Evolutionary conservation across 495 filamentous ascomycete genomes (phyloP).

Genomic region (Xylaria bambusicola): DNA sequence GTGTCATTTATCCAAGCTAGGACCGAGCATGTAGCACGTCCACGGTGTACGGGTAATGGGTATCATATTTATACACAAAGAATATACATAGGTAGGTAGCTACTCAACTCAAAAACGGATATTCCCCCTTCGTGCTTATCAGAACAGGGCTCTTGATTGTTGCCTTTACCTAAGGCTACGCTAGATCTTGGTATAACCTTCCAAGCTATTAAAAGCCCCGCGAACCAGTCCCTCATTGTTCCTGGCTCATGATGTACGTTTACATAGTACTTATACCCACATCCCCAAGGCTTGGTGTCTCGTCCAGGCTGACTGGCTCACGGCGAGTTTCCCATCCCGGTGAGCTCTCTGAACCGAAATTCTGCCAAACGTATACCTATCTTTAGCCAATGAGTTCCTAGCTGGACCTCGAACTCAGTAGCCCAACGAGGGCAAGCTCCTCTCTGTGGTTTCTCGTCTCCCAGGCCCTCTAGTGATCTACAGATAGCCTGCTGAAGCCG

Average conservation of each 20-base stretch:
- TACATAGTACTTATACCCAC: not conserved
- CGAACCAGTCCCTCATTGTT: not conserved
- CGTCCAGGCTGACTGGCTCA: conserved; percentile 2
- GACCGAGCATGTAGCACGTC: too few species aligned
- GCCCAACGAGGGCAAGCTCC: not conserved
- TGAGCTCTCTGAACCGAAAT: not conserved
- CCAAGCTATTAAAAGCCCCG: not conserved
- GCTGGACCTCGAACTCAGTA: not conserved
- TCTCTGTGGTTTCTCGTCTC: not conserved
- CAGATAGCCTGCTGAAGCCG: conserved; percentile 1
- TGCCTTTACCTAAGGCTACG: conserved; percentile 1
- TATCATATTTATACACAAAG: too few species aligned
- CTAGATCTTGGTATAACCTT: not conserved
- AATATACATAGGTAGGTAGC: too few species aligned
- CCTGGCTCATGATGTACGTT: not conserved
- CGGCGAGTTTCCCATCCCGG: not conserved
- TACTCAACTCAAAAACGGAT: too few species aligned
- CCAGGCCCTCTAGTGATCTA: not conserved
- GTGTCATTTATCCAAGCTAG: too few species aligned
- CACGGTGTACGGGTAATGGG: too few species aligned
- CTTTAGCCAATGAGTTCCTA: not conserved
- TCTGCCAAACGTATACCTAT: not conserved
- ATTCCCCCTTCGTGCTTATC: too few species aligned
- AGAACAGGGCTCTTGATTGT: too few species aligned
- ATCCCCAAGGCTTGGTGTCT: not conserved